Base-by-base conservation (phyloP, 129 eudicot genomes). In the Pulicaria dysenterica region DNA sequence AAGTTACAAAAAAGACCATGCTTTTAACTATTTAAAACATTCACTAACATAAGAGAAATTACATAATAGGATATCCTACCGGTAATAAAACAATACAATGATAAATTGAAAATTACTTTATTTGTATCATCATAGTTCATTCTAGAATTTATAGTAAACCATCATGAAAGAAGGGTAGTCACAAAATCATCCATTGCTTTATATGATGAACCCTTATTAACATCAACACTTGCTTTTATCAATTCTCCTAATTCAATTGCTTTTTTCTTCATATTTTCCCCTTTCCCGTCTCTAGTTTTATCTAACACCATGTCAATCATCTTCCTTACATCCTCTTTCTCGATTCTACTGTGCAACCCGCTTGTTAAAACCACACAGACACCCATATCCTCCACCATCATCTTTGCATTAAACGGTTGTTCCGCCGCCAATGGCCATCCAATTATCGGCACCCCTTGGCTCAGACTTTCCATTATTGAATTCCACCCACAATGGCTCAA, bases 401-500 rank as follows among this genome's bases (percentile, higher is more conserved):
- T 85, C 84, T 87, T 93, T n/a, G 89, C 81, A 58, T 87, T 93
- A 12, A 79, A 87, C 4, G 77, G 83, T 63, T 92, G 98, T 72
- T 92, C 96, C 0, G 85, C 98, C 7, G 91, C 96, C 71, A 92
- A 62, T 5, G 96, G 91, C 96, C 98, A 92, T 58, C 95, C 95
- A 1, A 89, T 89, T 7, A 93, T 41, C 2, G 95, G 92, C 58
- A 87, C 92, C 4, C 92, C 96, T 70, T 85, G 96, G 53, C 92
- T 92, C 73, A 90, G 69, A 70, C 95, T 79, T 75, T 90, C 96
- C 85, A 87, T 34, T 64, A 77, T 73, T 1, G 98, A 90, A 66
- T 87, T 93, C 96, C 98, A 93, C 39, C 98, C 95, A 13, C 96
- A 89, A 77, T 93, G 95, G n/a, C 84, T 89, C 66, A 92, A 57